phyloP scores from a whole-genome alignment of 2,329 filamentous ascomycete species.

The Claviceps sp. region DNA sequence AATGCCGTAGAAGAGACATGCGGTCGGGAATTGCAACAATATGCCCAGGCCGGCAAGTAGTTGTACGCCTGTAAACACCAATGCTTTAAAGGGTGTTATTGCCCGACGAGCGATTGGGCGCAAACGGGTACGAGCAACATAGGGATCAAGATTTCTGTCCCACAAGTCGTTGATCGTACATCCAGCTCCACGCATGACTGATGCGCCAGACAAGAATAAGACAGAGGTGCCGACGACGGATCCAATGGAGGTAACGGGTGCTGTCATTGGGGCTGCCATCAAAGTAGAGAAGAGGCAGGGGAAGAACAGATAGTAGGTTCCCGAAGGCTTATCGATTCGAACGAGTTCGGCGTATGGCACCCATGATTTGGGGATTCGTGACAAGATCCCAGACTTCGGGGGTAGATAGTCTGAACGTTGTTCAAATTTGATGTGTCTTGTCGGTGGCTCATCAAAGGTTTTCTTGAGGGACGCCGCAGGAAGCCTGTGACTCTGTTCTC shows the following conservation, averaged over 20 bases:
- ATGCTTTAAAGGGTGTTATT: slow-evolving; percentile 54
- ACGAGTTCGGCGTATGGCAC: slow-evolving; percentile 73
- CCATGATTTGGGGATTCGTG: slow-evolving; percentile 52
- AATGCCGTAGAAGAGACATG: slow-evolving; percentile 65
- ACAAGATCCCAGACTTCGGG: slow-evolving; percentile 59
- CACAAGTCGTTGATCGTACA: slow-evolving; percentile 86
- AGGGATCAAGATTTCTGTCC: slow-evolving; percentile 75
- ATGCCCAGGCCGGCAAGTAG: slow-evolving; percentile 60
- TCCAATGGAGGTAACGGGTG: slow-evolving; percentile 44
- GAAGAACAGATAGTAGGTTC: slow-evolving; percentile 75
- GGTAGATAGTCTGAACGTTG: slow-evolving; percentile 38
- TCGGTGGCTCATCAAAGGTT: not conserved
- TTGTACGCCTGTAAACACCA: slow-evolving; percentile 63
- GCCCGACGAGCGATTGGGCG: slow-evolving; percentile 73
- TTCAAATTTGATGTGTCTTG: not conserved
- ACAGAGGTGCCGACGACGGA: slow-evolving; percentile 50
- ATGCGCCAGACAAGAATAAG: slow-evolving; percentile 62
- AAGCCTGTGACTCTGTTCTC: not conserved
- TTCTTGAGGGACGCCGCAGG: not conserved
- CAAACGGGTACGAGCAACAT: slow-evolving; percentile 61
- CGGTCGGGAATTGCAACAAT: slow-evolving; percentile 59
- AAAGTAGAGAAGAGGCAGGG: slow-evolving; percentile 77
- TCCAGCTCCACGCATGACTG: slow-evolving; percentile 78
- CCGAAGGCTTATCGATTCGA: slow-evolving; percentile 67
- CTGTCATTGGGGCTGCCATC: slow-evolving; percentile 57